Percentiles rank a stretch among this genome's conserved stretches.
These are phyloP conservation scores for Phytophthora lateralis DNA, from an alignment of 352 stramenopile species.

Conservation along the genomic window DNA sequence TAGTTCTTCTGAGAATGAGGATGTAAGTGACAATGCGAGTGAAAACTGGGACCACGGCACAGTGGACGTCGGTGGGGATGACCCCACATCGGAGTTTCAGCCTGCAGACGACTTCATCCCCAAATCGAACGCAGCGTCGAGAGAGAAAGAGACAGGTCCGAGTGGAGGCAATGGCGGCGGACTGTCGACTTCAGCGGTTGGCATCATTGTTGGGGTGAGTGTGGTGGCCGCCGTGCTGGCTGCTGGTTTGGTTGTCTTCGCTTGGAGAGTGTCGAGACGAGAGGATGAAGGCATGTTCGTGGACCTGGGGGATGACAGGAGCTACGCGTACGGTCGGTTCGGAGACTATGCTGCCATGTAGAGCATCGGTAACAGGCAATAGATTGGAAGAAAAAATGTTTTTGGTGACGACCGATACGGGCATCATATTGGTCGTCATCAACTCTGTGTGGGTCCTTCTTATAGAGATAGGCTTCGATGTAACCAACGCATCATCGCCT, in stretches of 20 bases:
- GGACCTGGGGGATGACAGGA: constrained; percentile 47
- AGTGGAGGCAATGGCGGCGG: constrained; percentile 20
- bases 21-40: neutral
- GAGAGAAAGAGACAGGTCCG: neutral
- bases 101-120: constrained; percentile 23
- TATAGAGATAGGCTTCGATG: no score
- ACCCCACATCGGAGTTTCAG: constrained; percentile 16
- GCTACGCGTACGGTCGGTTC: constrained; percentile 31
- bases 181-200: constrained; percentile 27
- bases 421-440: no score
- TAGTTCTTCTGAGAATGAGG: constrained; percentile 6
- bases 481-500: no score
- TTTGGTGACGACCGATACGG: no score
- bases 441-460: no score
- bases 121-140: constrained; percentile 3
- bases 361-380: constrained; percentile 5
- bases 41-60: neutral
- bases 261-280: constrained; percentile 35
- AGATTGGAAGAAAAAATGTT: neutral
- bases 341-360: constrained; percentile 60
- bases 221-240: constrained; percentile 23
- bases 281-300: constrained; percentile 48
- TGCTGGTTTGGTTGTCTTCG: constrained; percentile 29
- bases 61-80: constrained; percentile 4
- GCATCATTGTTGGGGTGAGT: constrained; percentile 35